Percentiles rank a stretch among this genome's conserved stretches.
phyloP scores from a whole-genome alignment of 139 green algal species.

The Haematococcus lacustris region DNA sequence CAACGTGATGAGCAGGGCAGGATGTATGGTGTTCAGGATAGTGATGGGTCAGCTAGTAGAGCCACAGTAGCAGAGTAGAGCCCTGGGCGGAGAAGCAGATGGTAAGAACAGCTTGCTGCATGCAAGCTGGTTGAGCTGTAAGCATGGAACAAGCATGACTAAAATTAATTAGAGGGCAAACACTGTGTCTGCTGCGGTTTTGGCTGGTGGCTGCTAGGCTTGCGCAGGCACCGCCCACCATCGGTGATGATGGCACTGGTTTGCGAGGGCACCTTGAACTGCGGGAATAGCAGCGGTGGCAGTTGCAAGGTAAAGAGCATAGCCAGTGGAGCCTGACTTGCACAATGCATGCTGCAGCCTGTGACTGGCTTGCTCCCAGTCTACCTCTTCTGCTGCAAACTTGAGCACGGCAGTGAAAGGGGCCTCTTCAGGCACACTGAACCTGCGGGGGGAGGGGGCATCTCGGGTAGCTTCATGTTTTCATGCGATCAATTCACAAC shows the following conservation, averaged over 20 bases:
- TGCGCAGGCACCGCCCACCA: slow-evolving; percentile 40
- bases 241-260: slow-evolving; percentile 97
- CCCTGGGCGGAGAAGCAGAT: background rate
- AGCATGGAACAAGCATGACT: background rate
- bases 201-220: background rate
- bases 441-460: slow-evolving; percentile 50
- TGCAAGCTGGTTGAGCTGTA: background rate
- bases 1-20: too few species aligned
- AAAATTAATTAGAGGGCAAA: background rate
- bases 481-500: too few species aligned
- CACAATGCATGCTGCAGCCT: background rate
- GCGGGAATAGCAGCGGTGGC: slow-evolving; percentile 10
- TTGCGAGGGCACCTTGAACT: slow-evolving; percentile 86
- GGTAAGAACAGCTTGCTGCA: background rate
- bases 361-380: background rate
- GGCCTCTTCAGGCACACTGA: slow-evolving; percentile 91
- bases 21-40: background rate
- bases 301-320: background rate
- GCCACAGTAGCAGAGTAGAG: background rate
- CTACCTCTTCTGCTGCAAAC: slow-evolving; percentile 93
- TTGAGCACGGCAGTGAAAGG: slow-evolving; percentile 96
- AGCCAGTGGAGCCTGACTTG: background rate
- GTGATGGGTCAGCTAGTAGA: background rate
- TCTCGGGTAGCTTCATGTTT: too few species aligned
- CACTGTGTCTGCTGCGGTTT: background rate